These are phyloP conservation scores for Coemansia sp. DNA, from an alignment of 192 early-diverging fungal genomes.

Conservation along the genomic window DNA sequence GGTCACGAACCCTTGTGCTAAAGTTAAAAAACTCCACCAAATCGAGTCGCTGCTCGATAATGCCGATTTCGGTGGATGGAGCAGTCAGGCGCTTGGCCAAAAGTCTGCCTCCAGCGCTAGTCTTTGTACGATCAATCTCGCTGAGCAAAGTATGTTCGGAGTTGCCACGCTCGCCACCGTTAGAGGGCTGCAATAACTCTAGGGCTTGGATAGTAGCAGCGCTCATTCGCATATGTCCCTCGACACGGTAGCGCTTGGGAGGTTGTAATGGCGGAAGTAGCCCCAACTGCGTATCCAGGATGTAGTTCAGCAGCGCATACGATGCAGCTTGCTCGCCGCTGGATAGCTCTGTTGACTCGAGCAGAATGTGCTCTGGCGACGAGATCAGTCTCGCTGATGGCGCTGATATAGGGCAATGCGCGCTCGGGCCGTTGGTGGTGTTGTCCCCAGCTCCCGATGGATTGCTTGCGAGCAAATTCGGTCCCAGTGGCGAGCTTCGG, in stretches of 20 bases:
- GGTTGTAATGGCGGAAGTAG: slow-evolving; percentile 64
- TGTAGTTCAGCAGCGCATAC: slow-evolving; percentile 67
- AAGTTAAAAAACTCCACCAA: slow-evolving; percentile 73
- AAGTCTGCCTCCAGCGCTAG: slow-evolving; percentile 76
- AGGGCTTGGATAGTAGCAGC: slow-evolving; percentile 76
- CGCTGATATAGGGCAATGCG: slow-evolving; percentile 19
- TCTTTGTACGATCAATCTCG: slow-evolving; percentile 78
- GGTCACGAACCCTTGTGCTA: slow-evolving; percentile 53
- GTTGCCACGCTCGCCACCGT: slow-evolving; percentile 47
- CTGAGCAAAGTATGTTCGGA: slow-evolving; percentile 66
- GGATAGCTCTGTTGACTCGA: slow-evolving; percentile 43
- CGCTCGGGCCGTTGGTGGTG: background rate
- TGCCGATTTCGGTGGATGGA: slow-evolving; percentile 64
- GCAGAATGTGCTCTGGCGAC: slow-evolving; percentile 29
- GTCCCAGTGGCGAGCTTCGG: background rate
- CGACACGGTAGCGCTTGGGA: slow-evolving; percentile 60
- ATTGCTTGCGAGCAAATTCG: background rate
- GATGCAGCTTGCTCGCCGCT: slow-evolving; percentile 35
- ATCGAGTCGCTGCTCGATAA: slow-evolving; percentile 74
- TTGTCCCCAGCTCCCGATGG: background rate
- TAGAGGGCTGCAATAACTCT: slow-evolving; percentile 68
- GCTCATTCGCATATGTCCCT: slow-evolving; percentile 76
- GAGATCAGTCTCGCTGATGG: slow-evolving; percentile 20
- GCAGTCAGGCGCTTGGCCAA: slow-evolving; percentile 70
- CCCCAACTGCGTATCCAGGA: slow-evolving; percentile 72